Percentiles rank a stretch among this genome's conserved stretches.
Conservation (phyloP, 2,329 filamentous ascomycete genomes). For the Graphilbum sp. region DNA sequence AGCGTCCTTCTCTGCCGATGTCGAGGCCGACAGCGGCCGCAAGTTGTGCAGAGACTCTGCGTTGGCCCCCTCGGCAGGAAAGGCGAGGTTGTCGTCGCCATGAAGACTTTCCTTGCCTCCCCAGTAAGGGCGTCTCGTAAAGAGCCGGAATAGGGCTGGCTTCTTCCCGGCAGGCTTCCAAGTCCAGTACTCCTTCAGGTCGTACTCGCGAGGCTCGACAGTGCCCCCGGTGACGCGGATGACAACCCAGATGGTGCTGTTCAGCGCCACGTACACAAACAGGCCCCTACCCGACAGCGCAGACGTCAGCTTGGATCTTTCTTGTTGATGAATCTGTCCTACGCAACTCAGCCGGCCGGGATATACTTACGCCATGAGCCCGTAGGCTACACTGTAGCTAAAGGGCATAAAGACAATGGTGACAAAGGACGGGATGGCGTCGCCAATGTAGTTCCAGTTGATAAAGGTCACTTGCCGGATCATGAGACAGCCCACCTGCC, state of each 20-base stretch:
- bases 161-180: slow-evolving; percentile 31
- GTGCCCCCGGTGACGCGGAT: slow-evolving; percentile 25
- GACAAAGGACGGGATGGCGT: slow-evolving; percentile 59
- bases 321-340: neutral
- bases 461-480: slow-evolving; percentile 57
- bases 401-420: slow-evolving; percentile 63
- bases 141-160: slow-evolving; percentile 28
- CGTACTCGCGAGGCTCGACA: slow-evolving; percentile 32
- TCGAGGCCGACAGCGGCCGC: neutral
- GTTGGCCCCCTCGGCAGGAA: slow-evolving; percentile 3
- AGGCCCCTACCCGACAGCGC: slow-evolving; percentile 24
- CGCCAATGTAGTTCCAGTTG: slow-evolving; percentile 64
- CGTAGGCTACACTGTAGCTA: slow-evolving; percentile 64
- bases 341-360: neutral
- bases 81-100: slow-evolving; percentile 5
- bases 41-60: slow-evolving; percentile 5
- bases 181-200: slow-evolving; percentile 39
- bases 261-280: slow-evolving; percentile 35
- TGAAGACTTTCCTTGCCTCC: slow-evolving; percentile 9
- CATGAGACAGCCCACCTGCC: slow-evolving; percentile 67
- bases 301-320: too few species aligned
- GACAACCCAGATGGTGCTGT: slow-evolving; percentile 28
- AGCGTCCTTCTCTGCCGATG: slow-evolving; percentile 2
- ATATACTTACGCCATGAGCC: slow-evolving; percentile 47
- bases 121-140: slow-evolving; percentile 13